phyloP scores from a whole-genome alignment of 495 filamentous ascomycete genomes.

The Tuber borchii region DNA sequence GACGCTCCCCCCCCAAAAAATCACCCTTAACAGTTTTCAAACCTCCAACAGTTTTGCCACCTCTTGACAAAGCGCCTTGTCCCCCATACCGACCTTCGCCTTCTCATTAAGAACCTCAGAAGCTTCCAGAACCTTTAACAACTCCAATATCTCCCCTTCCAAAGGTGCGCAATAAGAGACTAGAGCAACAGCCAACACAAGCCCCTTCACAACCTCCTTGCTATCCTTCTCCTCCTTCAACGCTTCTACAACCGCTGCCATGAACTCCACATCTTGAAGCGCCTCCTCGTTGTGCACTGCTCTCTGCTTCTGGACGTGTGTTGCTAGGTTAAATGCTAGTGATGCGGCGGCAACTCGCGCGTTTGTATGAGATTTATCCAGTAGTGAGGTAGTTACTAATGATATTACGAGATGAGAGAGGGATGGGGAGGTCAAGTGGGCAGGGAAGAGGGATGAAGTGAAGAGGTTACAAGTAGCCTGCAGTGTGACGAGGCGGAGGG shows the following conservation, averaged over 20 bases:
- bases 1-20: neutral
- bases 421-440: slow-evolving; percentile 44
- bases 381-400: slow-evolving; percentile 51
- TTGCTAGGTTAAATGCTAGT: slow-evolving; percentile 74
- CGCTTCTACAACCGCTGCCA: slow-evolving; percentile 69
- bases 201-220: slow-evolving; percentile 62
- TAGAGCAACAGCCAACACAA: slow-evolving; percentile 65
- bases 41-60: slow-evolving; percentile 25
- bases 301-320: slow-evolving; percentile 60
- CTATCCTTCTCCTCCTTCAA: slow-evolving; percentile 61
- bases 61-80: slow-evolving; percentile 32
- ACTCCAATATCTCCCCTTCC: slow-evolving; percentile 65
- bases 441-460: slow-evolving; percentile 54
- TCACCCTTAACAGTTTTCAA: neutral
- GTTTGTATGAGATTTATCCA: slow-evolving; percentile 51
- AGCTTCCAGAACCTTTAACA: slow-evolving; percentile 29
- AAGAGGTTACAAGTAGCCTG: slow-evolving; percentile 59
- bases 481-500: slow-evolving; percentile 71
- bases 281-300: slow-evolving; percentile 53
- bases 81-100: slow-evolving; percentile 12
- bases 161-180: slow-evolving; percentile 62
- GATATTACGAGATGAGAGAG: slow-evolving; percentile 42
- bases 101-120: slow-evolving; percentile 20
- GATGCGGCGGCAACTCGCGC: slow-evolving; percentile 70
- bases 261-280: slow-evolving; percentile 65